Conservation (phyloP, 139 green algal species). For the Coccomyxa sp. region DNA sequence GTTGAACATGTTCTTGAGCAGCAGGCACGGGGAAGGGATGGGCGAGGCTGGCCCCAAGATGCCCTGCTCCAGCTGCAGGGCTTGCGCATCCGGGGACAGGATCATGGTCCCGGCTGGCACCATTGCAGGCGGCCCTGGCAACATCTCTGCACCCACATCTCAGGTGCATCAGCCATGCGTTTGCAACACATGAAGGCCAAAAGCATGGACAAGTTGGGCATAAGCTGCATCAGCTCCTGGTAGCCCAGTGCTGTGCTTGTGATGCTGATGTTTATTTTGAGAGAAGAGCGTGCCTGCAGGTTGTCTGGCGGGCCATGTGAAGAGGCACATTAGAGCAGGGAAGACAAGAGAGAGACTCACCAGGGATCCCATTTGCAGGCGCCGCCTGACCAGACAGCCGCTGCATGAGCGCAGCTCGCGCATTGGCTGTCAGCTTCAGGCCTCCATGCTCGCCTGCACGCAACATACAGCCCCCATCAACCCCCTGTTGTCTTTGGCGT, state of each 20-base stretch:
- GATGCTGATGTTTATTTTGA: no score
- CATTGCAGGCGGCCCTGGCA: background rate
- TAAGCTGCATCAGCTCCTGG: no score
- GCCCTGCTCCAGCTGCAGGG: constrained; percentile 53
- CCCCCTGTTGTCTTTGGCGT: no score
- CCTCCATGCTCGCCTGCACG: constrained; percentile 47
- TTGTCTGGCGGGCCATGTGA: no score
- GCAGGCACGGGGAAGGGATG: constrained; percentile 85
- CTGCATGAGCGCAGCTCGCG: constrained; percentile 78
- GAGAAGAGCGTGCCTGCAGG: no score
- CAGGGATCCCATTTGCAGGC: no score
- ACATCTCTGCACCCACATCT: background rate
- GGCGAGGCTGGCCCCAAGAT: constrained; percentile 84
- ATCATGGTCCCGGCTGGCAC: background rate
- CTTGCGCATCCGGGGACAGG: constrained; percentile 1
- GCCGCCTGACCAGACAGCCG: constrained; percentile 73
- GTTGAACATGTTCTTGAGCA: constrained; percentile 97
- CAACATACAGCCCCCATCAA: no score
- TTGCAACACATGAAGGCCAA: background rate
- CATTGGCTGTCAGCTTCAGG: constrained; percentile 67
- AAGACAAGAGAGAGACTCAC: no score
- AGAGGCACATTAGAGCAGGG: no score
- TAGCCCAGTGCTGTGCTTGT: no score
- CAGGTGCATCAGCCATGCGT: background rate
- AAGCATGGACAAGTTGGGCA: no score